Percentiles rank a stretch among this genome's conserved stretches.
Conservation (phyloP, 495 filamentous ascomycete species). For the Penicillium macrosclerotiorum region DNA sequence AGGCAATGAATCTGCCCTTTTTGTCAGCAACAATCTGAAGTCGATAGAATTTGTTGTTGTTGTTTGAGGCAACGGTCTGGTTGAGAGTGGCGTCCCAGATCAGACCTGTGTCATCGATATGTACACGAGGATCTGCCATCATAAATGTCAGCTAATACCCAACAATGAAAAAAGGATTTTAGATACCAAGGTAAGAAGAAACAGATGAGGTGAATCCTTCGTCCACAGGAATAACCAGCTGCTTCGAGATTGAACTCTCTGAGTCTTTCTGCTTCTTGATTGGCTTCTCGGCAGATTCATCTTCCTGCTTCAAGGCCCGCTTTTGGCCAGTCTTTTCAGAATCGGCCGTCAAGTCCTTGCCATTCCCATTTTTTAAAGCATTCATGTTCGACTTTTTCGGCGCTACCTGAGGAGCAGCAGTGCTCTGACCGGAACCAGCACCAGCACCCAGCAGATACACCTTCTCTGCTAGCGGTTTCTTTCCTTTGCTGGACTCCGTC, state of each 20-base stretch:
- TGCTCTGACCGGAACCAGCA: constrained; percentile 11
- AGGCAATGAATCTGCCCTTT: constrained; percentile 41
- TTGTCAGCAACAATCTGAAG: constrained; percentile 47
- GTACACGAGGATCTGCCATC: constrained; percentile 45
- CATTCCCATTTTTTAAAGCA: no score
- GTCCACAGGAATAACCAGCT: constrained; percentile 51
- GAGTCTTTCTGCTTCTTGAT: constrained; percentile 44
- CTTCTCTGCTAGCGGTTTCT: constrained; percentile 43
- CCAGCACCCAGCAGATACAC: constrained; percentile 29
- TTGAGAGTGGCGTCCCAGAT: constrained; percentile 61
- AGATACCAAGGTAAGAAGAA: constrained; percentile 13
- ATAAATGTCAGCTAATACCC: background rate
- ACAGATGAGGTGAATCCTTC: constrained; percentile 26
- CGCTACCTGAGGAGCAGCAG: background rate
- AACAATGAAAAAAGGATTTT: background rate
- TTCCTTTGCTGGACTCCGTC: constrained; percentile 43
- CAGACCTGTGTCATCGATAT: constrained; percentile 58
- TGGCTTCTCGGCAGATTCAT: background rate
- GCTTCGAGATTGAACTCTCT: constrained; percentile 38
- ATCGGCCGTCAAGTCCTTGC: no score
- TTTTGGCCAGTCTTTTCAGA: constrained; percentile 30
- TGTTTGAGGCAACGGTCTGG: constrained; percentile 48
- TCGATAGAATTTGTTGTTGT: constrained; percentile 75
- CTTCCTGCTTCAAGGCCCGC: constrained; percentile 10
- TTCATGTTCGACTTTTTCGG: constrained; percentile 15